phyloP scores from a whole-genome alignment of 495 filamentous ascomycete species.

The Xylaria scruposa region DNA sequence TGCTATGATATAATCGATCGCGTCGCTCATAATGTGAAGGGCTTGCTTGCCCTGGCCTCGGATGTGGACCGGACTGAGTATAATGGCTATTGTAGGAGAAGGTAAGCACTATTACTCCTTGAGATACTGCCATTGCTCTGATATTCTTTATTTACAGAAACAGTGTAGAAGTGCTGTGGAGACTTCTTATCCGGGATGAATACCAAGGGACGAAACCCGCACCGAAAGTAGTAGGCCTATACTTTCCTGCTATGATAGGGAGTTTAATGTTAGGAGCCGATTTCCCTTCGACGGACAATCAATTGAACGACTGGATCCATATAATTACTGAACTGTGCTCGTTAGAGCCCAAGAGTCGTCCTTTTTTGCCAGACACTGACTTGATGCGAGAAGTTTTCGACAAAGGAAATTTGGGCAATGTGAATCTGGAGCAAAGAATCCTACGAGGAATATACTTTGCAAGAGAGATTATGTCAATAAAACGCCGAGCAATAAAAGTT shows the following conservation, averaged over 20 bases:
- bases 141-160: constrained; percentile 5
- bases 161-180: background rate
- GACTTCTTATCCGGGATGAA: background rate
- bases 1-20: background rate
- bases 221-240: background rate
- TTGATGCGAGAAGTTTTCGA: background rate
- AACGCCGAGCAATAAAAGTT: background rate
- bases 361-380: background rate
- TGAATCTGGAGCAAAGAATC: background rate
- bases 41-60: background rate
- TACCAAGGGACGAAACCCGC: background rate
- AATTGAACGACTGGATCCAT: background rate
- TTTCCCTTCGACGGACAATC: background rate
- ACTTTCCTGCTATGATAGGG: background rate
- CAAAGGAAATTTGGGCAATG: background rate
- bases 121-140: background rate
- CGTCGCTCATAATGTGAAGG: background rate
- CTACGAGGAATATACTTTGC: background rate
- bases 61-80: background rate
- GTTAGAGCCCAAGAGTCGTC: background rate
- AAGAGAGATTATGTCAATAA: background rate
- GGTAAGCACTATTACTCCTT: background rate
- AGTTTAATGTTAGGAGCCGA: background rate
- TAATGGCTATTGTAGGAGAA: background rate
- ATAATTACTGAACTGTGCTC: background rate